Conservation (phyloP, 1,284 basidiomycete genomes). For the Cutaneotrichosporon dermatis region DNA sequence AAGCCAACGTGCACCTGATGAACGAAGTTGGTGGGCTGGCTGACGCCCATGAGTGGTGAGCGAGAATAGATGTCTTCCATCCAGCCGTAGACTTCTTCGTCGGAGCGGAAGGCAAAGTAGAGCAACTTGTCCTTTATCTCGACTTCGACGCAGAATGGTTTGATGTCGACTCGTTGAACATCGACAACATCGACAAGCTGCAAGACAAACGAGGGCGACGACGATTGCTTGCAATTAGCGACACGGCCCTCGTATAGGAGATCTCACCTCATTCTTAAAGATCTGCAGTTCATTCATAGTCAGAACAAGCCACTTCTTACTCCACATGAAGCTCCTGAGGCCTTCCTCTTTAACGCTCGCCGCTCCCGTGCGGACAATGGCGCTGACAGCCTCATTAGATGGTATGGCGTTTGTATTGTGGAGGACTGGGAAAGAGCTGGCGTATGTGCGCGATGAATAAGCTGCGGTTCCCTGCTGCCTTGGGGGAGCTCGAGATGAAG, state of each 20-base stretch:
- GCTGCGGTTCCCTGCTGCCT: neutral
- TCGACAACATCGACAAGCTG: slow-evolving; percentile 71
- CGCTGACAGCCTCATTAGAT: slow-evolving; percentile 18
- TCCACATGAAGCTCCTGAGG: slow-evolving; percentile 79
- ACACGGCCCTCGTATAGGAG: too few species aligned
- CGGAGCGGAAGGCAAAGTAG: slow-evolving; percentile 64
- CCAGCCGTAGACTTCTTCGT: slow-evolving; percentile 95
- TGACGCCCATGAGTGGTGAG: slow-evolving; percentile 87
- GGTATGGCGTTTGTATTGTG: slow-evolving; percentile 16
- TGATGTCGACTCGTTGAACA: slow-evolving; percentile 85
- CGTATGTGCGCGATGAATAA: slow-evolving; percentile 31
- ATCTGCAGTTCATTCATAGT: slow-evolving; percentile 75
- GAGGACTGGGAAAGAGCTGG: slow-evolving; percentile 31
- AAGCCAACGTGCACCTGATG: slow-evolving; percentile 98
- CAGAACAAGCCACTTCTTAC: slow-evolving; percentile 83
- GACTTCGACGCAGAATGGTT: slow-evolving; percentile 82
- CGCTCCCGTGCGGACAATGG: slow-evolving; percentile 52
- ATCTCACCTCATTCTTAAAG: slow-evolving; percentile 84
- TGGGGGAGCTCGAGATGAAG: slow-evolving; percentile 2
- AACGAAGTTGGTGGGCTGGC: slow-evolving; percentile 92
- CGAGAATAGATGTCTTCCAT: slow-evolving; percentile 92
- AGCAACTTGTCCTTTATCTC: slow-evolving; percentile 71
- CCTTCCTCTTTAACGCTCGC: slow-evolving; percentile 86
- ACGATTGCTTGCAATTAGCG: slow-evolving; percentile 28
- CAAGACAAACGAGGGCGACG: slow-evolving; percentile 28